Percentiles rank a stretch among this genome's conserved stretches.
Conservation (phyloP, 2,329 filamentous ascomycete genomes). For the Pseudocercospora vitis region DNA sequence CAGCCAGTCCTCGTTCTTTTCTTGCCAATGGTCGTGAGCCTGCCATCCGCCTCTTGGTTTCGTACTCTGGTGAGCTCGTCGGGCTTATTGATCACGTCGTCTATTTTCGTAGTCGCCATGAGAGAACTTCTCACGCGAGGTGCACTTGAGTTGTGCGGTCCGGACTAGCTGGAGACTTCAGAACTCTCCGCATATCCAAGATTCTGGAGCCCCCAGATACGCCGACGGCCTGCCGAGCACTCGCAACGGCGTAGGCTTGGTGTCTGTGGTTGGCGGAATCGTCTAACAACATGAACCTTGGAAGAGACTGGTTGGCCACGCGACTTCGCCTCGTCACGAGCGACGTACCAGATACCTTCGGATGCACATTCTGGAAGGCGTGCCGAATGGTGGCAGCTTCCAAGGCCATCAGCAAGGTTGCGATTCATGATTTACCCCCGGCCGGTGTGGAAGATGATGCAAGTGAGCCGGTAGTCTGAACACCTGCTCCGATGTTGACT, state of each 20-base stretch:
- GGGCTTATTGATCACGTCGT: constrained; percentile 14
- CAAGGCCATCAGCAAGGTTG: not conserved
- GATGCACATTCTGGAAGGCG: constrained; percentile 1
- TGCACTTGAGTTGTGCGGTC: not conserved
- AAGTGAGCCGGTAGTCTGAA: not conserved
- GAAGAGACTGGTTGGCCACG: not conserved
- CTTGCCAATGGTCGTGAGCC: constrained; percentile 30
- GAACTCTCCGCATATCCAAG: constrained; percentile 16
- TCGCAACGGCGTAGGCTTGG: too few species aligned
- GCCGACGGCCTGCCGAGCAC: constrained; percentile 5
- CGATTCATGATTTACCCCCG: too few species aligned
- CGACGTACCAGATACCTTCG: not conserved
- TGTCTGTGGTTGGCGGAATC: not conserved
- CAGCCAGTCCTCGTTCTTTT: constrained; percentile 39
- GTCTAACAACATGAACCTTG: too few species aligned
- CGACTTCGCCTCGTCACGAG: constrained; percentile 5
- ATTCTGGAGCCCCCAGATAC: constrained; percentile 7
- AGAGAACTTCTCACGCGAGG: not conserved
- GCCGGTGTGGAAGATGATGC: not conserved
- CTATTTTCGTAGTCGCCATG: constrained; percentile 19
- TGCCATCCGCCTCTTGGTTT: constrained; percentile 18
- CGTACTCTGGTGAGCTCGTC: constrained; percentile 8
- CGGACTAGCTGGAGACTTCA: not conserved
- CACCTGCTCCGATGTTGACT: too few species aligned
- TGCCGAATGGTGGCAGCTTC: not conserved